Percentiles rank a stretch among this genome's conserved stretches.
Evolutionary conservation across 2,329 filamentous ascomycete genomes (phyloP).

Genomic region (Pseudogymnoascus destructans): DNA sequence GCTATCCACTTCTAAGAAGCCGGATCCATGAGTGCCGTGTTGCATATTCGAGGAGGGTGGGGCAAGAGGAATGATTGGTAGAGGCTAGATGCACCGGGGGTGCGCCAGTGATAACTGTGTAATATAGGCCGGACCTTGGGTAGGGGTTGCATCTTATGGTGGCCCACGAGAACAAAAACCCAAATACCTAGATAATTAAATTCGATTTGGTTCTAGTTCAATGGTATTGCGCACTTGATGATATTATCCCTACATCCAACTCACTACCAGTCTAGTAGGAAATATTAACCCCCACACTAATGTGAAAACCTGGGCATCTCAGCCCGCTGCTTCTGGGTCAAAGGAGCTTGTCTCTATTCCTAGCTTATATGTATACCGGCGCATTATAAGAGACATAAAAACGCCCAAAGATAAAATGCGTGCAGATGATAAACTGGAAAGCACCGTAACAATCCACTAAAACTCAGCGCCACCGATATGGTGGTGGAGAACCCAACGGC

Average conservation of each 20-base stretch:
- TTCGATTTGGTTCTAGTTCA: slow-evolving; percentile 6
- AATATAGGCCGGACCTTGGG: not conserved
- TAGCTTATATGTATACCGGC: slow-evolving; percentile 5
- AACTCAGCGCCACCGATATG: not conserved
- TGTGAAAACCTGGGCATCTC: not conserved
- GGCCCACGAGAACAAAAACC: slow-evolving; percentile 10
- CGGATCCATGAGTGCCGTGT: not conserved
- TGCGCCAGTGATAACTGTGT: not conserved
- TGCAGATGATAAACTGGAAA: slow-evolving; percentile 1
- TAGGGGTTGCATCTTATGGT: slow-evolving; percentile 8
- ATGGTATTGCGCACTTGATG: slow-evolving; percentile 7
- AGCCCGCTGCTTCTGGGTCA: not conserved
- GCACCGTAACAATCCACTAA: not conserved
- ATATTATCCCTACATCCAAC: slow-evolving; percentile 1
- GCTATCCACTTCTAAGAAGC: slow-evolving; percentile 76
- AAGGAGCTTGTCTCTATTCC: slow-evolving; percentile 3
- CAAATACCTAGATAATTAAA: slow-evolving; percentile 8
- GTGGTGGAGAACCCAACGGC: not conserved
- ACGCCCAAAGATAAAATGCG: not conserved
- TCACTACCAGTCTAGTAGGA: not conserved
- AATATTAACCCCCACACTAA: not conserved
- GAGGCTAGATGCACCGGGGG: not conserved
- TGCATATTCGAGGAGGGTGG: not conserved
- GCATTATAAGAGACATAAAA: slow-evolving; percentile 5
- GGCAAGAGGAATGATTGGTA: slow-evolving; percentile 1